Evolutionary conservation across 73 alveolate species (phyloP).

Genomic region (Tetrahymena borealis): DNA sequence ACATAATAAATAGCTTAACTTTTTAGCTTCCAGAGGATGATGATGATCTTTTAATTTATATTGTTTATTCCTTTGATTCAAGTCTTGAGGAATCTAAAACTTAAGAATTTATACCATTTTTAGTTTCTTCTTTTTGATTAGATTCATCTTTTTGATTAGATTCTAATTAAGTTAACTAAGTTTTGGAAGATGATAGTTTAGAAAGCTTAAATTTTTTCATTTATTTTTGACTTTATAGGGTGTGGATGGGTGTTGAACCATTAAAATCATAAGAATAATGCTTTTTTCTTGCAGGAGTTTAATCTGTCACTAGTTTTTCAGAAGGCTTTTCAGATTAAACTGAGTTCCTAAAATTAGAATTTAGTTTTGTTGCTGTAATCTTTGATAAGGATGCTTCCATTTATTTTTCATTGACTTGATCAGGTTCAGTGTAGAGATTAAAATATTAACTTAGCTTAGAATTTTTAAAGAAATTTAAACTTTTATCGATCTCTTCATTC

Average conservation of each 20-base stretch:
- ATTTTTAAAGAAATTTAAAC: background rate
- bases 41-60: background rate
- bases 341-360: background rate
- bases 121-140: background rate
- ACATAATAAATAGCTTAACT: background rate
- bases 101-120: too few relatives aligned
- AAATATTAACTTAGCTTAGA: background rate
- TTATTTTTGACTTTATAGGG: background rate
- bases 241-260: background rate
- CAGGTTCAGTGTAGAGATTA: background rate
- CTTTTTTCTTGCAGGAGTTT: background rate
- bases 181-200: too few relatives aligned
- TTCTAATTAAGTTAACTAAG: background rate
- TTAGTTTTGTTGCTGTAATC: too few relatives aligned
- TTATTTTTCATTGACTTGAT: too few relatives aligned
- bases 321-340: background rate
- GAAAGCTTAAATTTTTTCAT: too few relatives aligned
- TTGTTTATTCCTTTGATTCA: background rate
- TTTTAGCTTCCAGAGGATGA: background rate
- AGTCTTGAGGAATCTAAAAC: background rate
- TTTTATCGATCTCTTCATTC: background rate
- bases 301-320: background rate
- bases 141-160: background rate
- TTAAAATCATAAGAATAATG: background rate
- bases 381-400: too few relatives aligned